Conservation (phyloP, 2,329 filamentous ascomycete genomes). For the Phialophora macrospora region DNA sequence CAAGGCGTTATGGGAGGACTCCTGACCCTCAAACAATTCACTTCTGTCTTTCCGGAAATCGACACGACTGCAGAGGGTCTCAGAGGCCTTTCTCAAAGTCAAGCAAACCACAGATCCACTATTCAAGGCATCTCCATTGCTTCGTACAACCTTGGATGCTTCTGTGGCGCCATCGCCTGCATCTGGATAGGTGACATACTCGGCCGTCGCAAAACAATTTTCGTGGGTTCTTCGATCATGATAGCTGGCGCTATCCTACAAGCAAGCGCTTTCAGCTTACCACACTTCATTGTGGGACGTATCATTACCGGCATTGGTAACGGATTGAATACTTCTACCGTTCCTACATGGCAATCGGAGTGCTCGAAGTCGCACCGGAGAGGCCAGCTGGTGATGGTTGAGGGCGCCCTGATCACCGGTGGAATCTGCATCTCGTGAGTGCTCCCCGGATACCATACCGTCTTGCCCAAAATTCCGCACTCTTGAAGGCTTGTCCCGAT, state of each 20-base stretch:
- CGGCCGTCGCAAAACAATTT: conserved; percentile 55
- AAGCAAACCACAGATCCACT: conserved; percentile 43
- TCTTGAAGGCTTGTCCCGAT: neutral
- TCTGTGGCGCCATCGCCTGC: conserved; percentile 56
- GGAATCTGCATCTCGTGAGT: conserved; percentile 15
- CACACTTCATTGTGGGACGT: conserved; percentile 34
- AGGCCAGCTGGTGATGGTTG: conserved; percentile 59
- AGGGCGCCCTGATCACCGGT: conserved; percentile 43
- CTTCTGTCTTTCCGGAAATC: conserved; percentile 53
- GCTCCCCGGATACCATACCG: neutral
- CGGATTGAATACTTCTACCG: conserved; percentile 7
- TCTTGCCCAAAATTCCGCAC: neutral
- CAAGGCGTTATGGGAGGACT: conserved; percentile 73
- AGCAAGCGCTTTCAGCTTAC: conserved; percentile 38
- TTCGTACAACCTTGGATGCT: conserved; percentile 55
- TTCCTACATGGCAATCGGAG: conserved; percentile 50
- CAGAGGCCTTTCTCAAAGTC: conserved; percentile 23
- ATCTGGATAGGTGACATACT: conserved; percentile 52
- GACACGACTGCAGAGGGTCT: conserved; percentile 48
- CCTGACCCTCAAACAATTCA: conserved; percentile 69
- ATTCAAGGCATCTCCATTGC: conserved; percentile 41
- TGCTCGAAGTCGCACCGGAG: conserved; percentile 18
- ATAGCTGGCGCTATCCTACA: conserved; percentile 49
- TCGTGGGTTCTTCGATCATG: conserved; percentile 62
- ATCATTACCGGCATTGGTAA: conserved; percentile 24